Base-by-base conservation (phyloP, 1,284 basidiomycete genomes). In the Coniferiporia sulphurascens region DNA sequence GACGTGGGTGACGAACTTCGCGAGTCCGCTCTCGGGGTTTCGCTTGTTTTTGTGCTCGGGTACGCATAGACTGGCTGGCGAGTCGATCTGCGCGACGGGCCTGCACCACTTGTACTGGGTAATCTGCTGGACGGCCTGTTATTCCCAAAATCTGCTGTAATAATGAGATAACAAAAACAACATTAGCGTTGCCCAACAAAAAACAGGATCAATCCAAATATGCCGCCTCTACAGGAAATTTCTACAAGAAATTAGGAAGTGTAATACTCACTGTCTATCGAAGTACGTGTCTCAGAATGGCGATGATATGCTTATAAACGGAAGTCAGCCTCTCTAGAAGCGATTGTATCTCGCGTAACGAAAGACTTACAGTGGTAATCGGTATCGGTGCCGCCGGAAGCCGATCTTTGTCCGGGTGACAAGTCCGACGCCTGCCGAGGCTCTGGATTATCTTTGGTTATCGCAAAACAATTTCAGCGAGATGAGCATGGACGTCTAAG, bases 1-100 rank as follows among this genome's bases (percentile, higher is more conserved):
- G 56, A 58, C 50, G 56, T 52, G 49, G 38, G 17, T 21, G 50
- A 38, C 21, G 41, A 52, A 41, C 50, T 38, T 46, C 43, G 50
- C 43, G 41, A 32, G 44, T n/a, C 17, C 45, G 32, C 19, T 21
- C 19, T 22, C 27, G 19, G 32, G 7, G 51, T 38, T 17, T 21
- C 27, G 27, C 44, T 45, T 17, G 17, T 22, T 6, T 34, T 57
- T 8, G 52, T 21, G 43, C 38, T 46, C 12, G 44, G 19, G 15
- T 54, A 15, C 38, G 34, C 22, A n/a, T 35, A 34, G 15, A 19
- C 27, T 8, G 51, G 51, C n/a, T 5, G 51, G 22, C 51, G 51
- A 38, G 51, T 21, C 34, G 38, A 21, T 52, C 51, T 51, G 27
- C 49, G 49, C 27, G 48, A 49, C 48, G n/a, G n/a, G 41, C 41